phyloP scores from a whole-genome alignment of 1,284 basidiomycete species.

The Fistulinella cinereoalba region DNA sequence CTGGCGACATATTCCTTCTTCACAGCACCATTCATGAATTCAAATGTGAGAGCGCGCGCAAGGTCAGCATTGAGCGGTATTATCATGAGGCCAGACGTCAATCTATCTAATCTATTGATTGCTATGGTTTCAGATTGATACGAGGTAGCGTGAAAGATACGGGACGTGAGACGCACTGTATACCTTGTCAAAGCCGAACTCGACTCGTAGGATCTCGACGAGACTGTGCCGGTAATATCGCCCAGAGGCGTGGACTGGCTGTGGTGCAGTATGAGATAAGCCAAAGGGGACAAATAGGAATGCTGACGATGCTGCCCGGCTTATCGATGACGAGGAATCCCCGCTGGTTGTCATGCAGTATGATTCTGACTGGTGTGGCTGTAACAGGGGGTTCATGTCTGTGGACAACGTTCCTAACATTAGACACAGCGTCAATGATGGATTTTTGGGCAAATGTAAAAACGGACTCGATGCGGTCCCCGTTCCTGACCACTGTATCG shows the following conservation, averaged over 20 bases:
- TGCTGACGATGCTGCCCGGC: slow-evolving; percentile 81
- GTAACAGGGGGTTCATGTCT: slow-evolving; percentile 96
- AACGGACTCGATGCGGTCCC: slow-evolving; percentile 86
- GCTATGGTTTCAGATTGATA: slow-evolving; percentile 48
- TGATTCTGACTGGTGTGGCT: slow-evolving; percentile 79
- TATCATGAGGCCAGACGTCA: slow-evolving; percentile 97
- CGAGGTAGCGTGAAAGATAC: not conserved
- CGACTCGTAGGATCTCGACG: slow-evolving; percentile 82
- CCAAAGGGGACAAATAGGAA: not conserved
- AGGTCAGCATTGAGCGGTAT: slow-evolving; percentile 75
- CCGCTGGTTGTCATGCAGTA: slow-evolving; percentile 74
- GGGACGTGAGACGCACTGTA: slow-evolving; percentile 61
- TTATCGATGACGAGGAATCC: slow-evolving; percentile 93
- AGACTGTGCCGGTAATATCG: slow-evolving; percentile 87
- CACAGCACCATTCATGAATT: slow-evolving; percentile 80
- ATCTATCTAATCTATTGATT: slow-evolving; percentile 90
- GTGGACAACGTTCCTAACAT: slow-evolving; percentile 83
- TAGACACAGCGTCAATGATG: not conserved
- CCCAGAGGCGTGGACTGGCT: slow-evolving; percentile 90
- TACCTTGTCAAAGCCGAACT: slow-evolving; percentile 80
- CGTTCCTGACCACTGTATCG: slow-evolving; percentile 79
- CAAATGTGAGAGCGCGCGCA: slow-evolving; percentile 71
- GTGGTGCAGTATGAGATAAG: not conserved
- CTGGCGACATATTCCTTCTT: slow-evolving; percentile 91
- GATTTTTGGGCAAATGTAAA: not conserved